Base-by-base conservation (phyloP, 2,329 filamentous ascomycete species). In the Colletotrichum costaricense region DNA sequence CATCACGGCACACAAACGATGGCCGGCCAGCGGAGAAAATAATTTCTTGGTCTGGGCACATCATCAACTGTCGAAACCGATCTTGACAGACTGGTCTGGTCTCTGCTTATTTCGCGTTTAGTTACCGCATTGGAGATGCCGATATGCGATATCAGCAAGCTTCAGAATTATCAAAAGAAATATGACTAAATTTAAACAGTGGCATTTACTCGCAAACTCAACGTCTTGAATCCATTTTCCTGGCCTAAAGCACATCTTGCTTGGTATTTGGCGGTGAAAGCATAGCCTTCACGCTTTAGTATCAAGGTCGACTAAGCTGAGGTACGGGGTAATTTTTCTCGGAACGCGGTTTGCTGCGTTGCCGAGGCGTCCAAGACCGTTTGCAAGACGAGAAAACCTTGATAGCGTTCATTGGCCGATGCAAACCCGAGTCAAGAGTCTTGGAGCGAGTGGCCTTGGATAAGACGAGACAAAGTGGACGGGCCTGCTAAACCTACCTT, bases 401-500 rank as follows among this genome's bases (percentile, higher is more conserved):
- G 54, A 42, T 30, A 52, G 24, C 49, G 33, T 38, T 52, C 52
- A 30, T 19, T 16, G 52, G n/a, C 52, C 52, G 49, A 22, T 22
- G 52, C 33, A 65, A 65, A 63, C n/a, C 22, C 42, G 62, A 55
- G 62, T 65, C 63, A 57, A 24, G 52, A 46, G 62, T 65, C 52
- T 38, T 19, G 52, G 28, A 22, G 52, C 8, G 30, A 35, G n/a
- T 22, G 42, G n/a, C 30, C 62, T 64, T 54, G 46, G n/a, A 54
- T 42, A 26, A 9, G 14, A 55, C 28, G n/a, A 64, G 46, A 38
- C 12, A 14, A 28, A 26, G 24, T 11, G 49, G 52, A 65, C 24
- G 22, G 24, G 33, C 16, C 9, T 56, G 49, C n/a, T 11, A 49
- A 49, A n/a, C 19, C n/a, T 11, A 49, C 42, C 19, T 35, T 24